These are phyloP conservation scores for Staphylotrichum tortipilum DNA, from an alignment of 495 filamentous ascomycete genomes.

Conservation along the genomic window DNA sequence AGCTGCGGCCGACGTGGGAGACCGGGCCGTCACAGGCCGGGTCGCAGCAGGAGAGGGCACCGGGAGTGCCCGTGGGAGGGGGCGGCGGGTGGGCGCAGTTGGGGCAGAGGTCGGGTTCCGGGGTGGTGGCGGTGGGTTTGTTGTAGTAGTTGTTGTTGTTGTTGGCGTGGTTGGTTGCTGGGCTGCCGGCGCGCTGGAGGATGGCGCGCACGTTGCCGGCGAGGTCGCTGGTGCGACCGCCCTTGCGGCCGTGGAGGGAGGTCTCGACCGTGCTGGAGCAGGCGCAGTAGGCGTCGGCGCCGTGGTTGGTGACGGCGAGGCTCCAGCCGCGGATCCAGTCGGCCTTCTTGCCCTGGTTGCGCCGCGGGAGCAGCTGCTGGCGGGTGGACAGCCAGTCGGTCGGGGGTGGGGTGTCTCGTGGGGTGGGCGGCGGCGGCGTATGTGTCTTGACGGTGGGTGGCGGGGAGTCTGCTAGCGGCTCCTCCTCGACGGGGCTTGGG, in stretches of 20 bases:
- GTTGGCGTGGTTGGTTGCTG: neutral
- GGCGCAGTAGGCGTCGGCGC: slow-evolving; percentile 20
- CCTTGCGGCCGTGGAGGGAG: neutral
- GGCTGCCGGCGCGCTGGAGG: neutral
- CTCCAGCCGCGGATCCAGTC: slow-evolving; percentile 31
- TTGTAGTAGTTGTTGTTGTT: neutral
- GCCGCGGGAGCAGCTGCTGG: slow-evolving; percentile 20
- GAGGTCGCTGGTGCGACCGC: slow-evolving; percentile 12
- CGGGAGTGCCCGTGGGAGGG: slow-evolving; percentile 1
- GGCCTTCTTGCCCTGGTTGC: slow-evolving; percentile 23
- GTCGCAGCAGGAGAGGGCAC: neutral
- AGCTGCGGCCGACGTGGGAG: neutral
- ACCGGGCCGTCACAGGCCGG: neutral
- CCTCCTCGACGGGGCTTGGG: neutral
- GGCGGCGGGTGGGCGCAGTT: slow-evolving; percentile 17
- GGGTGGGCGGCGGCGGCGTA: neutral
- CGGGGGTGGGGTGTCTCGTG: neutral
- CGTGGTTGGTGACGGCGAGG: slow-evolving; percentile 16
- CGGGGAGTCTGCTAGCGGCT: neutral
- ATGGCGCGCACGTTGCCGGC: slow-evolving; percentile 15
- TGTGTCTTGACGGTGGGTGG: neutral
- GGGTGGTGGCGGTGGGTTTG: neutral
- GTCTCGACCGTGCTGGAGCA: slow-evolving; percentile 17
- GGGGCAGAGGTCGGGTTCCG: slow-evolving; percentile 14
- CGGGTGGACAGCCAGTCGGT: slow-evolving; percentile 21